Conservation (phyloP, 441 rosid species). For the Erodium texanum region DNA sequence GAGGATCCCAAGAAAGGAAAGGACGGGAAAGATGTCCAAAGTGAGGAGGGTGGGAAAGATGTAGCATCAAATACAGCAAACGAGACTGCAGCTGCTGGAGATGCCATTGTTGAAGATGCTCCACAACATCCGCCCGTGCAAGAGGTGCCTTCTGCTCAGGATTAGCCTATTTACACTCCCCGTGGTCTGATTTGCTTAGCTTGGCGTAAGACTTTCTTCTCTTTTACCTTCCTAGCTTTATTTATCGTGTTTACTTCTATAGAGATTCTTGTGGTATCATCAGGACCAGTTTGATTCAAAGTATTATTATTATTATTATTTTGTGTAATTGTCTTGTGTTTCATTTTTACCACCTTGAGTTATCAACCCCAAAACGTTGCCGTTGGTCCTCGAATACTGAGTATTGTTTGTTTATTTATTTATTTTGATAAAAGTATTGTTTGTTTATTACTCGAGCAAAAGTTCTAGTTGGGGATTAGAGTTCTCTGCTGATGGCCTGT, state of each 20-base stretch:
- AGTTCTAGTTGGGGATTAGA: too few relatives aligned
- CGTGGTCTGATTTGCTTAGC: too few relatives aligned
- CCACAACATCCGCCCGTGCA: conserved; percentile 16
- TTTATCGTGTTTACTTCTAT: too few relatives aligned
- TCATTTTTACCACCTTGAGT: background rate
- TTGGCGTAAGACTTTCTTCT: too few relatives aligned
- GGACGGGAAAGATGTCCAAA: conserved; percentile 7
- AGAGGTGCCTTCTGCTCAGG: conserved; percentile 24
- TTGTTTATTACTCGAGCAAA: too few relatives aligned
- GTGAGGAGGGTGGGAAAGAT: conserved; percentile 3
- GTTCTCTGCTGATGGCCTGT: too few relatives aligned
- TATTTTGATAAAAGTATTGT: too few relatives aligned
- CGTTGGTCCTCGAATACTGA: too few relatives aligned
- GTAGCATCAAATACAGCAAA: conserved; percentile 22
- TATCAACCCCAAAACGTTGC: background rate
- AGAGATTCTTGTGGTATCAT: background rate
- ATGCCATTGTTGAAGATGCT: conserved; percentile 21
- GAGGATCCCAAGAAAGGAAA: conserved; percentile 19
- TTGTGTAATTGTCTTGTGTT: background rate
- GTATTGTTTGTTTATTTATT: too few relatives aligned
- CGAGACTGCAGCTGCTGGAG: conserved; percentile 25
- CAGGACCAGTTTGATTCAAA: background rate
- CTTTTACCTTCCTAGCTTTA: too few relatives aligned
- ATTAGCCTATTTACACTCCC: conserved; percentile 11
- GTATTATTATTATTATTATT: background rate